phyloP scores from a whole-genome alignment of 495 filamentous ascomycete genomes.

The Hapsidospora chrysogenum region DNA sequence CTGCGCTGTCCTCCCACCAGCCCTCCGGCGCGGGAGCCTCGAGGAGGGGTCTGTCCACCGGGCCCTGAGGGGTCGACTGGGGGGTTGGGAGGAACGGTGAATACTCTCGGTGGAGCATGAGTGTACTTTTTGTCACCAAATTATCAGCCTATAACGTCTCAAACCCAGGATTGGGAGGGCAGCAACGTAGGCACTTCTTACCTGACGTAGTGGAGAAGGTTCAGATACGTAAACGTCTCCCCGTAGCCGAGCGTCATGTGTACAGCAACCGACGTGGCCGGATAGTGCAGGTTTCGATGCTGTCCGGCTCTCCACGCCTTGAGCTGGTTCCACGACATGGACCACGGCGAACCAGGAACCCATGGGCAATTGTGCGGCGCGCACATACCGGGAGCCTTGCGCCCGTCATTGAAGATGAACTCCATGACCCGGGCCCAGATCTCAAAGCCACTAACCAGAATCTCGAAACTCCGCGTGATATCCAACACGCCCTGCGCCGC shows the following conservation, averaged over 20 bases:
- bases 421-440: background rate
- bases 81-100: background rate
- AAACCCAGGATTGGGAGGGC: too few relatives aligned
- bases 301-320: background rate
- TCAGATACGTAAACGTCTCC: background rate
- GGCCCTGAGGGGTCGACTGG: background rate
- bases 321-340: background rate
- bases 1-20: background rate
- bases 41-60: background rate
- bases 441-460: background rate
- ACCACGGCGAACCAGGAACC: background rate
- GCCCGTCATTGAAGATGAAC: background rate
- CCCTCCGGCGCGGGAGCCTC: background rate
- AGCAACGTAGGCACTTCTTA: too few relatives aligned
- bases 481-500: too few relatives aligned
- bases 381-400: background rate
- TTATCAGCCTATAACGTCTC: too few relatives aligned
- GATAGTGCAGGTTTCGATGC: background rate
- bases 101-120: background rate
- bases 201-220: background rate
- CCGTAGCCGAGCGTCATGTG: background rate
- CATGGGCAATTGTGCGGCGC: background rate
- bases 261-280: background rate
- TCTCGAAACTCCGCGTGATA: background rate
- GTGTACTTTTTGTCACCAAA: too few relatives aligned